Evolutionary conservation across 768 basidiomycete genomes (phyloP), one percentile per base, ranked within the genome.

Genomic region (Psilocybe tampanensis): DNA sequence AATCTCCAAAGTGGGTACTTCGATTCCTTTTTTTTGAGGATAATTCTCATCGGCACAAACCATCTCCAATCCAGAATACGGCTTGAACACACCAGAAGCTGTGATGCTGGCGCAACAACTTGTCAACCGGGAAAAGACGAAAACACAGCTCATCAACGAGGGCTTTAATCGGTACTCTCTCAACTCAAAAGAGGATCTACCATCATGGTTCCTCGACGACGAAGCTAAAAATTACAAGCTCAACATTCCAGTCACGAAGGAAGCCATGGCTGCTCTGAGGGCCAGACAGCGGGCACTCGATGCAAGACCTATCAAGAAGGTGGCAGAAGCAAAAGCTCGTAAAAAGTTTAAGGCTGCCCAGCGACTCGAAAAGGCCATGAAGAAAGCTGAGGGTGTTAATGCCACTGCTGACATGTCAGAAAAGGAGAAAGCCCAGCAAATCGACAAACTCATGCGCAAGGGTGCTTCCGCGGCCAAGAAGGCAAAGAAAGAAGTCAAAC

Each of bases 231-330:
- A 90, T 69, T 97, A 96, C 82, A 95, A 94, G 70, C 75, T 92
- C 50, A 98, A 98, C 70, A 79, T 98, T 44, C 97, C 97, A n/a
- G 81, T 98, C 54, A 98, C 95, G 0, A 98, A 96, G 71, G 97
- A 98, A 70, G 97, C 97, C 9, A 79, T 98, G 54, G 81, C 82
- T 47, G 87, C 86, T 9, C 79, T 99, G 26, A 86, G 91, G 26
- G 92, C 90, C 19, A 94, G 92, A 72, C 92, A 95, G 73, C 89
- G 96, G 12, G 92, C 94, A 13, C 78, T 99, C 47, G 95, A 99
- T 69, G 94, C 96, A 1, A 86, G 97, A 22, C 97, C 97, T 17
- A 98, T 99, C 76, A 98, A 97, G 78, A 99, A 99, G 79, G 85
- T 98, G 7, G 97, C 96, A 8, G 97, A 98, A 74, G 97, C 97